Evolutionary conservation across 352 stramenopile species (phyloP).

Genomic region (Phytophthora pluvialis): DNA sequence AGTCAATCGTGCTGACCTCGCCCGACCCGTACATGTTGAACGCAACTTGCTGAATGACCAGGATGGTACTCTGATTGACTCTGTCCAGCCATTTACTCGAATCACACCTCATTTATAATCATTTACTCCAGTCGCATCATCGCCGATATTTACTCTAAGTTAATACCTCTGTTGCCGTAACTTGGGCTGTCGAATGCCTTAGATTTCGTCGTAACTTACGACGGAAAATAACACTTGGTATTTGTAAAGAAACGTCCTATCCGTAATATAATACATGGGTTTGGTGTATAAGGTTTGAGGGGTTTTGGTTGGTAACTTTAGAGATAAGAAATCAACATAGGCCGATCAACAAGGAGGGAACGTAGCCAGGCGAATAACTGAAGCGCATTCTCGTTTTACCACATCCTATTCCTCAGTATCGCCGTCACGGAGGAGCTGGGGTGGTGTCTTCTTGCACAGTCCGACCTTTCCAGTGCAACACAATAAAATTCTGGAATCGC

Average conservation of each 20-base stretch:
- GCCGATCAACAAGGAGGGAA: no score
- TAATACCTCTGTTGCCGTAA: slow-evolving; percentile 5
- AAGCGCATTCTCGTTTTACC: not conserved
- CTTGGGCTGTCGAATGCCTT: not conserved
- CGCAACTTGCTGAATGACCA: not conserved
- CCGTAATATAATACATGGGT: not conserved
- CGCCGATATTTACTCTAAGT: no score
- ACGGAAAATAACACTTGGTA: not conserved
- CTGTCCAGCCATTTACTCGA: no score
- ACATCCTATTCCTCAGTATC: no score
- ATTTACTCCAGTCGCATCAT: no score
- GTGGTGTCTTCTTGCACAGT: not conserved
- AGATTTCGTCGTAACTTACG: slow-evolving; percentile 8
- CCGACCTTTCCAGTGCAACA: no score
- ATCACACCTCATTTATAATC: no score
- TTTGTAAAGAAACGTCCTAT: not conserved
- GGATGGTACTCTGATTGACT: no score
- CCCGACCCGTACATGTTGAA: not conserved
- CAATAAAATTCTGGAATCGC: no score
- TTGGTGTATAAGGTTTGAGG: not conserved
- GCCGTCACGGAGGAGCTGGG: not conserved
- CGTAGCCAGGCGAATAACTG: not conserved
- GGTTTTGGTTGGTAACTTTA: not conserved
- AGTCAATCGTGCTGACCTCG: not conserved
- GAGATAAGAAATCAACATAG: not conserved